Conservation (phyloP, 2,329 filamentous ascomycete species). For the Pleoardoris graminearum region DNA sequence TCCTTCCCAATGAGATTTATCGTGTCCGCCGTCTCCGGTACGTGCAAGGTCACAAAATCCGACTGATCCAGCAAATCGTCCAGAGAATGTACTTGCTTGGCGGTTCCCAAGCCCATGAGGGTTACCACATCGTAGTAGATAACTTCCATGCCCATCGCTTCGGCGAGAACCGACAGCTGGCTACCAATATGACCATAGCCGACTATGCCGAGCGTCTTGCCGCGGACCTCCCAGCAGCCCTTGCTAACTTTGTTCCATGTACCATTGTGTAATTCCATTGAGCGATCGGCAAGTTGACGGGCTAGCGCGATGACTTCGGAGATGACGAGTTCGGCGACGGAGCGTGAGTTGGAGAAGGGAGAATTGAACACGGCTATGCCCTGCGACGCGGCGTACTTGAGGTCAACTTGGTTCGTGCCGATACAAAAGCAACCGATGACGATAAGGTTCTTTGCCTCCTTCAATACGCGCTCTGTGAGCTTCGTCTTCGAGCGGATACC, state of each 20-base stretch:
- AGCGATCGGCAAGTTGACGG: slow-evolving; percentile 89
- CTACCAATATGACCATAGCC: slow-evolving; percentile 98
- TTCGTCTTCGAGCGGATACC: slow-evolving; percentile 98
- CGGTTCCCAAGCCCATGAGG: slow-evolving; percentile 90
- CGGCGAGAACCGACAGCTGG: slow-evolving; percentile 91
- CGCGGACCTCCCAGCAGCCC: slow-evolving; percentile 97
- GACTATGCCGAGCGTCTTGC: slow-evolving; percentile 95
- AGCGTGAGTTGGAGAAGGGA: slow-evolving; percentile 96
- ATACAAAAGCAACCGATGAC: slow-evolving; percentile 99
- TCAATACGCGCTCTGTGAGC: slow-evolving; percentile 80
- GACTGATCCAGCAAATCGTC: slow-evolving; percentile 75
- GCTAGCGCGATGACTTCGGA: slow-evolving; percentile 90
- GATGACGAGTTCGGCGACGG: slow-evolving; percentile 94
- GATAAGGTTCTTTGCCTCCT: slow-evolving; percentile 89
- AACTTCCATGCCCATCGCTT: slow-evolving; percentile 97
- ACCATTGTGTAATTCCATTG: slow-evolving; percentile 89
- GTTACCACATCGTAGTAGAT: slow-evolving; percentile 97
- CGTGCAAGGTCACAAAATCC: slow-evolving; percentile 94
- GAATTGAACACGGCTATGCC: slow-evolving; percentile 99
- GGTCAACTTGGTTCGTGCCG: slow-evolving; percentile 92
- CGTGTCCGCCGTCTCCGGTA: slow-evolving; percentile 91
- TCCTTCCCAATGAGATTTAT: slow-evolving; percentile 83
- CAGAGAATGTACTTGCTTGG: slow-evolving; percentile 78
- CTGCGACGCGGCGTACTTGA: slow-evolving; percentile 77
- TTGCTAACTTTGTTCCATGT: slow-evolving; percentile 98